A percentile compares a stretch with the other conserved stretches of the same genome.
These are phyloP conservation scores for Arthromyces matolae DNA, from an alignment of 768 basidiomycete genomes.

Conservation along the genomic window DNA sequence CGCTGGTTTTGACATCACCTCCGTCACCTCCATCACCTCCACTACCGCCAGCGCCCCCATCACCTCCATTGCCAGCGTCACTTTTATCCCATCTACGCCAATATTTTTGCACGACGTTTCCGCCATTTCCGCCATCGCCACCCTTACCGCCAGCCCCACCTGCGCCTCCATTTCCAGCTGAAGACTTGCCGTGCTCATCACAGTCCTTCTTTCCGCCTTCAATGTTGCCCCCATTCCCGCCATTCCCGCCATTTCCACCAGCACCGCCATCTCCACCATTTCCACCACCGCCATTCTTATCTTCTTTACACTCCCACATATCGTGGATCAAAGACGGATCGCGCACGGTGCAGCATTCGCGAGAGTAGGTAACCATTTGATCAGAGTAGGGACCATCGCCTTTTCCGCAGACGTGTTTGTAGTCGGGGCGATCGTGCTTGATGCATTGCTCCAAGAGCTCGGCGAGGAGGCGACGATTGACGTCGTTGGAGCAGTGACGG, in stretches of 20 bases:
- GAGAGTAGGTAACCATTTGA: conserved; percentile 15
- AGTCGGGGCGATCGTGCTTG: conserved; percentile 11
- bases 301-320: conserved; percentile 15
- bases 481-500: conserved; percentile 13
- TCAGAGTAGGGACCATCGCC: conserved; percentile 10
- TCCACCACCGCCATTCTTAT: conserved; percentile 7
- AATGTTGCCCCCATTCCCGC: conserved; percentile 7
- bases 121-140: conserved; percentile 3
- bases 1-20: conserved; percentile 3
- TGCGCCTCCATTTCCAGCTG: not conserved
- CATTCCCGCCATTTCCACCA: conserved; percentile 3
- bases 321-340: conserved; percentile 10
- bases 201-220: conserved; percentile 5
- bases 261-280: conserved; percentile 10
- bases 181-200: conserved; percentile 1
- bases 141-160: conserved; percentile 5
- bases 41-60: conserved; percentile 7
- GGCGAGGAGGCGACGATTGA: conserved; percentile 13
- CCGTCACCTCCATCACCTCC: conserved; percentile 8
- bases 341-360: conserved; percentile 14
- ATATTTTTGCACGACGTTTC: not conserved
- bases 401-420: conserved; percentile 10
- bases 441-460: conserved; percentile 11
- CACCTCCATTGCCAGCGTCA: conserved; percentile 3
- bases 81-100: not conserved